phyloP scores from a whole-genome alignment of 352 stramenopile genomes.

The Lagenidium sp. region DNA sequence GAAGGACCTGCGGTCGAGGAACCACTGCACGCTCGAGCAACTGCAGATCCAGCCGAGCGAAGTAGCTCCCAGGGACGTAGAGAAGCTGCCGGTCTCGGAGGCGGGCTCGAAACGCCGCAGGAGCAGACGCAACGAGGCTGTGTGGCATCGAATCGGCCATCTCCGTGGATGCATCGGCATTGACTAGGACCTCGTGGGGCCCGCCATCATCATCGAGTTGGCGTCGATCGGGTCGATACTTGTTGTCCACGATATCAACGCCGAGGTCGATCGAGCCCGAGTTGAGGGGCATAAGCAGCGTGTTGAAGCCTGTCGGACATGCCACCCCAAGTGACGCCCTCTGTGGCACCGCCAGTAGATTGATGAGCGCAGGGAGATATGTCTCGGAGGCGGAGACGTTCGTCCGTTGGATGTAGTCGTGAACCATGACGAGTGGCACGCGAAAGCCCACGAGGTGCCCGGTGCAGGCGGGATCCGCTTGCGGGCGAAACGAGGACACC shows the following conservation, averaged over 20 bases:
- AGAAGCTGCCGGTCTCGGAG: constrained; percentile 18
- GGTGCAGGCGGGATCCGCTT: too few species aligned
- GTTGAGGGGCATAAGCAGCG: constrained; percentile 16
- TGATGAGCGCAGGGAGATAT: constrained; percentile 22
- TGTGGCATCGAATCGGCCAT: not conserved
- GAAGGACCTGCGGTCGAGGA: constrained; percentile 34
- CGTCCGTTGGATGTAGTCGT: constrained; percentile 66
- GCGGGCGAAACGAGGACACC: too few species aligned
- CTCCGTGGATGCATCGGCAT: not conserved
- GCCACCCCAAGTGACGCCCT: constrained; percentile 1
- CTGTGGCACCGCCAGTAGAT: not conserved
- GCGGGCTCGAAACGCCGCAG: not conserved
- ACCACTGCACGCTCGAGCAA: too few species aligned
- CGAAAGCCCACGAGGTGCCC: constrained; percentile 29
- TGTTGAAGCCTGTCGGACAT: constrained; percentile 63
- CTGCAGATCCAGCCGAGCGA: constrained; percentile 2
- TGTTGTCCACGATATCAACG: not conserved
- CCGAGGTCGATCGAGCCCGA: not conserved
- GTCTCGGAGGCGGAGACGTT: constrained; percentile 19
- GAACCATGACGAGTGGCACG: constrained; percentile 38
- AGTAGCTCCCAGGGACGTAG: constrained; percentile 42
- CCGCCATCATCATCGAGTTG: not conserved
- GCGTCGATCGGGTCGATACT: not conserved
- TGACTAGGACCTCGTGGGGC: constrained; percentile 5
- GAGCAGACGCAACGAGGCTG: not conserved